Evolutionary conservation across 2,329 filamentous ascomycete species (phyloP).

Genomic region (Xylariaceae sp.): DNA sequence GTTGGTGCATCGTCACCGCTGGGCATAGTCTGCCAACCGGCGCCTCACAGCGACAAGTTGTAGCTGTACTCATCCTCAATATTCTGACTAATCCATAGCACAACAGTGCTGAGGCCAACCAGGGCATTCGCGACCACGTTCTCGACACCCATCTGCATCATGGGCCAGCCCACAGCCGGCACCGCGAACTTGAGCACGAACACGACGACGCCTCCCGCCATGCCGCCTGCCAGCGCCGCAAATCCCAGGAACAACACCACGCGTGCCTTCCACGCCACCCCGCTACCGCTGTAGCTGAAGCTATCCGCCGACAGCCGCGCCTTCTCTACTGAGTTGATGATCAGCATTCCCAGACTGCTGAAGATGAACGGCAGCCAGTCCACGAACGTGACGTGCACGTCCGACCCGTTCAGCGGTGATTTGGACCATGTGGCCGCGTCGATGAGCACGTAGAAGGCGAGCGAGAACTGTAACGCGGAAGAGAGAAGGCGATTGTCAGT

Average conservation of each 20-base stretch:
- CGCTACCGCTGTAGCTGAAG: conserved; percentile 58
- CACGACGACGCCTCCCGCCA: conserved; percentile 66
- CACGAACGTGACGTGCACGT: conserved; percentile 61
- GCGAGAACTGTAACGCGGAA: conserved; percentile 52
- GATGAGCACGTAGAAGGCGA: conserved; percentile 66
- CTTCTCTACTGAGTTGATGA: conserved; percentile 68
- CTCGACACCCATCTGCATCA: conserved; percentile 60
- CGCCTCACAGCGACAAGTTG: conserved; percentile 53
- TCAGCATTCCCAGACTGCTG: conserved; percentile 63
- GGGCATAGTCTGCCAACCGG: too few relatives aligned
- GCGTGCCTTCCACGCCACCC: conserved; percentile 65
- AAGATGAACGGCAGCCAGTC: conserved; percentile 69
- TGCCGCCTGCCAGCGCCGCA: conserved; percentile 60
- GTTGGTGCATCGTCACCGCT: too few relatives aligned
- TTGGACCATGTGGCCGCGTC: conserved; percentile 66
- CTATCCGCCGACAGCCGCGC: conserved; percentile 59
- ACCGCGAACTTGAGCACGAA: conserved; percentile 64
- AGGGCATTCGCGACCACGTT: conserved; percentile 63
- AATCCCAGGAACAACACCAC: conserved; percentile 66
- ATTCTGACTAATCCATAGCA: conserved; percentile 67
- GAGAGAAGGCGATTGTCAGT: too few relatives aligned
- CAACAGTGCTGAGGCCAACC: conserved; percentile 59
- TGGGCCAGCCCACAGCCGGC: conserved; percentile 52
- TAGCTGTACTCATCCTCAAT: conserved; percentile 71
- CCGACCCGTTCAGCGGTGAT: conserved; percentile 53